Base-by-base conservation (phyloP, 1,139 yeast genomes). In the Wickerhamiella pararugosa region DNA sequence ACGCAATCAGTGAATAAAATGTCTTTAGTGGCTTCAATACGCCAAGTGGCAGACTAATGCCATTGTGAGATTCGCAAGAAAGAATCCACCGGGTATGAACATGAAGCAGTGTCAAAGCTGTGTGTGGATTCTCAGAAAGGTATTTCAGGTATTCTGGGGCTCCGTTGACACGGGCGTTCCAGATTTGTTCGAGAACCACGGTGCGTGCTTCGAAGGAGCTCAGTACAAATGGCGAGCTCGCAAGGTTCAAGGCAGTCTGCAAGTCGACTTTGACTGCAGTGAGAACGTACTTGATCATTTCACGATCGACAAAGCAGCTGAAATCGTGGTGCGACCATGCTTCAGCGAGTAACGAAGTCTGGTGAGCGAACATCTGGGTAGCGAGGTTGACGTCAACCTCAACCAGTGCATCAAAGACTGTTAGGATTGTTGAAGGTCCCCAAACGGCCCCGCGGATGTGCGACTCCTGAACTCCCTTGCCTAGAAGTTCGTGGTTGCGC, bases 401-500 rank as follows among this genome's bases (percentile, higher is more conserved):
- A 30, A 49, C 33, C 8, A 60, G 49, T 36, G 43, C 49, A 21
- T 47, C 40, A 27, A 52, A 43, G 3, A 52, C 58, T 7, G 43
- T 47, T 1, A 52, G 45, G 5, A 57, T 38, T 1, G 65, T 59
- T 4, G 57, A 46, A 8, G 57, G 57, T 37, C 60, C 63, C 62
- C 63, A 59, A 4, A 52, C 45, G 7, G 58, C 60, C 7, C 50
- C 51, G 30, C 58, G 49, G 6, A 58, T 39, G 11, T 53, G 55
- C 5, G 61, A 47, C 45, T 62, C 66, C 25, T 54, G 50, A 34
- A 62, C 47, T 6, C 52, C 58, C 46, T 58, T 55, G 42, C 51
- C 46, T 11, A 62, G 42, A 25, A 51, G 46, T 5, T 50, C 52
- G 5, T 47, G 28, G 30, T 55, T 50, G 27, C 49, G 51, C 5